A percentile compares a stretch with the other conserved stretches of the same genome.
phyloP scores from a whole-genome alignment of 225 moss, liverwort and hornwort species.

The Polytrichum commune region DNA sequence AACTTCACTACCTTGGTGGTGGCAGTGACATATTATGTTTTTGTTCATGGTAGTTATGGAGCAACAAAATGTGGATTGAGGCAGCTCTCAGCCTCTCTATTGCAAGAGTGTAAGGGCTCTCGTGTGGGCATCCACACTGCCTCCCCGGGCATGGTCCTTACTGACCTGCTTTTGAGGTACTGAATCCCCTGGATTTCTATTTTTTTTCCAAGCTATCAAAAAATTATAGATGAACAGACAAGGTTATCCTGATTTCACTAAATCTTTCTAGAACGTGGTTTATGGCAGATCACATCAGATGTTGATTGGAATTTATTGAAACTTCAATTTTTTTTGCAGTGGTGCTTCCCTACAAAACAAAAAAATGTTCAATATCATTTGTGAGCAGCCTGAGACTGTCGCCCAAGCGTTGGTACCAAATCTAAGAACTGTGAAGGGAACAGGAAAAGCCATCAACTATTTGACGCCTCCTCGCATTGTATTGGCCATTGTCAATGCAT shows the following conservation, averaged over 20 bases:
- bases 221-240: no score
- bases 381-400: conserved; percentile 95
- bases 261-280: no score
- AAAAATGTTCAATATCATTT: conserved; percentile 86
- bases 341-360: conserved; percentile 90
- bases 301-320: not conserved
- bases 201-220: no score
- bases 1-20: not conserved
- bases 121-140: conserved; percentile 92
- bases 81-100: conserved; percentile 75
- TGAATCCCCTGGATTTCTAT: not conserved
- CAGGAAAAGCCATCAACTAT: conserved; percentile 83
- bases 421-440: conserved; percentile 74
- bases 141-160: conserved; percentile 97
- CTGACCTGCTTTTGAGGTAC: conserved; percentile 85
- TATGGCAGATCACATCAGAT: no score
- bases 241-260: no score
- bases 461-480: conserved; percentile 82
- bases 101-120: conserved; percentile 80
- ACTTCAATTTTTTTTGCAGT: conserved; percentile 30
- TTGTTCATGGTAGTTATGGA: conserved; percentile 56
- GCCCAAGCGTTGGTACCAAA: conserved; percentile 86
- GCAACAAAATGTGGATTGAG: conserved; percentile 91
- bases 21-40: conserved; percentile 10
- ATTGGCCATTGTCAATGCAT: conserved; percentile 76